A percentile compares a stretch with the other conserved stretches of the same genome.
Conservation (phyloP, 2,329 filamentous ascomycete genomes). For the Fusarium poae region DNA sequence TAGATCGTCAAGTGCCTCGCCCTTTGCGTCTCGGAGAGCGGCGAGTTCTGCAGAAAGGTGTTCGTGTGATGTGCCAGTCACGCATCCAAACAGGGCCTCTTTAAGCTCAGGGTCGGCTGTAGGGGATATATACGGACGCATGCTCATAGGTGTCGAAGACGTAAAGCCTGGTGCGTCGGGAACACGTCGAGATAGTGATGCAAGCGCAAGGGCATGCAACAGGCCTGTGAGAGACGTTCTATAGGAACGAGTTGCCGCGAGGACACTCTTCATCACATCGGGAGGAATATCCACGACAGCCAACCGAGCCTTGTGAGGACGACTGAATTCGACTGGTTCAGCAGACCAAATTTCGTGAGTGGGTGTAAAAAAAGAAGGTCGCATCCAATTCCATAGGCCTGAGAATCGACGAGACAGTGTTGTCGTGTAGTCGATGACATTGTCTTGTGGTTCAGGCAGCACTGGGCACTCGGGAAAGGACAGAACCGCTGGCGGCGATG, state of each 20-base stretch:
- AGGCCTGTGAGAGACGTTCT: slow-evolving; percentile 63
- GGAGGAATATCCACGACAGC: slow-evolving; percentile 55
- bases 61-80: slow-evolving; percentile 54
- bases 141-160: slow-evolving; percentile 59
- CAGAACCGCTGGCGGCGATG: slow-evolving; percentile 14
- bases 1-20: slow-evolving; percentile 41
- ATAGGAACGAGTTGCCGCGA: slow-evolving; percentile 58
- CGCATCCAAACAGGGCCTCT: slow-evolving; percentile 56
- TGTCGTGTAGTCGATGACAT: slow-evolving; percentile 56
- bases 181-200: slow-evolving; percentile 57
- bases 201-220: slow-evolving; percentile 60
- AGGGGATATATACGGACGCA: slow-evolving; percentile 56
- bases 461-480: slow-evolving; percentile 49
- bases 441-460: slow-evolving; percentile 58
- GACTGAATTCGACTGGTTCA: slow-evolving; percentile 51
- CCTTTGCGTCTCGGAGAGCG: slow-evolving; percentile 43
- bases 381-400: slow-evolving; percentile 57
- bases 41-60: slow-evolving; percentile 47
- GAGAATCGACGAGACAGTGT: slow-evolving; percentile 57
- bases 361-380: slow-evolving; percentile 56
- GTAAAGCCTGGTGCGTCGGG: slow-evolving; percentile 55
- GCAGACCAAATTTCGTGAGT: slow-evolving; percentile 57
- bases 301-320: slow-evolving; percentile 55
- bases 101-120: slow-evolving; percentile 48
- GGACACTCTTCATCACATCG: slow-evolving; percentile 48